Evolutionary conservation across 352 stramenopile genomes (phyloP), one percentile per base, ranked within the genome.

Genomic region (Phytophthora fragariae): DNA sequence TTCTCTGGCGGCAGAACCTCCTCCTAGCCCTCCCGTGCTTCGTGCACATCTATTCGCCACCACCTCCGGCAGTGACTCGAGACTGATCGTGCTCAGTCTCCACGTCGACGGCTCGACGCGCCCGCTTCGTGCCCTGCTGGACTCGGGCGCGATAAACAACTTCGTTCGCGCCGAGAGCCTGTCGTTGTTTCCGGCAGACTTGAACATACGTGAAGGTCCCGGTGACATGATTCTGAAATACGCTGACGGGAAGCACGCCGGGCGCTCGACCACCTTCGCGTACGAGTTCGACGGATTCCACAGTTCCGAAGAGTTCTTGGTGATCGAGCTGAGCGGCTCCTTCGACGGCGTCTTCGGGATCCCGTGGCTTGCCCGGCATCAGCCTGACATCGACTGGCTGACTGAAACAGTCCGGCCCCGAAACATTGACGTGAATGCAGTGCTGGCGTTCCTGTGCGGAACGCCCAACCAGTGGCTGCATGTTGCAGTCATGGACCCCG

Each of bases 311-410:
- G 64, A 75, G 0, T 82, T 86, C 41, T 37, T 73, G 15, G 65
- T 86, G 5, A 74, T 83, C 17, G 68, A 86, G 2, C 29, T 81
- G 29, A 57, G 44, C 21, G 62, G 64, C 0, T 63, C 59, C 3
- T 81, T 73, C 19, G 57, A 81, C 35, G 75, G 60, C 47, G 70
- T 85, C 47, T 71, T 81, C 17, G 72, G 72, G 0, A 76, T 83
- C 49, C 57, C 60, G 31, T 82, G 74, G 67, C 52, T 80, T 2
- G 57, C 58, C n/a, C 52, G 62, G 7, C 77, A 82, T 29, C 70
- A 64, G n/a, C 74, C 58, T 7, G 27, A 31, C 27, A 31, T 31
- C 27, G 27, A 31, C 27, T 6, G 27, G 4, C 27, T 31, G 27
- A 31, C 27, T 31, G 27, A 2, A 31, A 31, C 27, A 31, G 27